phyloP scores from a whole-genome alignment of 2,329 filamentous ascomycete species.

The Phialophora expanda region DNA sequence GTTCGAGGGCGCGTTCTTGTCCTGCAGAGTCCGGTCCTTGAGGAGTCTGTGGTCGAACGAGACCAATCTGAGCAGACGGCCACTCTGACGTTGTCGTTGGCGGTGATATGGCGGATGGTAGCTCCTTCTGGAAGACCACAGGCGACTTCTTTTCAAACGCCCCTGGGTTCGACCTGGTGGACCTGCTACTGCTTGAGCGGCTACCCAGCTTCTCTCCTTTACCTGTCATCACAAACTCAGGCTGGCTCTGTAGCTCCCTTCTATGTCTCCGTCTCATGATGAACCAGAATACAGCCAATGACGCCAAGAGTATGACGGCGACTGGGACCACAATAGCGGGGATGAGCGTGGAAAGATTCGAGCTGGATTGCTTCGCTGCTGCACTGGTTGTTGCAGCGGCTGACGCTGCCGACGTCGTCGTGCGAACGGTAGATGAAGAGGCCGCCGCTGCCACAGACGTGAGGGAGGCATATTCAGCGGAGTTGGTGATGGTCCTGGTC shows the following conservation, averaged over 20 bases:
- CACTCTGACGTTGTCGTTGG: constrained; percentile 30
- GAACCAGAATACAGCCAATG: constrained; percentile 39
- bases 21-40: constrained; percentile 19
- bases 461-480: constrained; percentile 36
- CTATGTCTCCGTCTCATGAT: constrained; percentile 37
- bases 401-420: constrained; percentile 46
- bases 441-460: constrained; percentile 28
- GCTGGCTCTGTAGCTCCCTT: constrained; percentile 35
- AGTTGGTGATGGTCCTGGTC: constrained; percentile 33
- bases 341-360: constrained; percentile 37
- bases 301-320: constrained; percentile 34
- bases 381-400: constrained; percentile 47
- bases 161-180: constrained; percentile 24
- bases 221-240: constrained; percentile 39
- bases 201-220: constrained; percentile 38
- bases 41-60: constrained; percentile 32
- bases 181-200: constrained; percentile 36
- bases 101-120: constrained; percentile 30
- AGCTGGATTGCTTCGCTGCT: constrained; percentile 45
- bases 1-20: constrained; percentile 11
- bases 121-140: constrained; percentile 23
- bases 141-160: constrained; percentile 25
- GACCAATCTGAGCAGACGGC: constrained; percentile 33
- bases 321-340: constrained; percentile 39
- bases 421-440: constrained; percentile 46